Evolutionary conservation across 441 rosid species (phyloP).

Genomic region (Cnidoscolus chayamansa): DNA sequence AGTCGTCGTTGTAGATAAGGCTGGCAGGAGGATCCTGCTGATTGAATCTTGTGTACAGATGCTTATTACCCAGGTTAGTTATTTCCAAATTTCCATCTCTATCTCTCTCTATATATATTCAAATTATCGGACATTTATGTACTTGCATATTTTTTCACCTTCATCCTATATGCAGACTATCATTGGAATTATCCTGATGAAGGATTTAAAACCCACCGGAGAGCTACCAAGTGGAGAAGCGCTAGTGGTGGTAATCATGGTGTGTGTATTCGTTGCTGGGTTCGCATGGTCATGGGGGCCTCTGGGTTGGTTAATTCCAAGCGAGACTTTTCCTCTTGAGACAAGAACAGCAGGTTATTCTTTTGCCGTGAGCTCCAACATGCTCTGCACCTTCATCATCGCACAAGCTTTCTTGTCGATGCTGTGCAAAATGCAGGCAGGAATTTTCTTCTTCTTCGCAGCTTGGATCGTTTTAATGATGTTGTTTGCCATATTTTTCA

Average conservation of each 20-base stretch:
- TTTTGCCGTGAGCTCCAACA: constrained; percentile 56
- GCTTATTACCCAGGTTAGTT: constrained; percentile 41
- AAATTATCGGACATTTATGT: too few species aligned
- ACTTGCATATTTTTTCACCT: too few species aligned
- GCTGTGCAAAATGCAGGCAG: constrained; percentile 51
- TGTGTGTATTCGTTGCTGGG: constrained; percentile 48
- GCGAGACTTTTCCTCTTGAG: constrained; percentile 60
- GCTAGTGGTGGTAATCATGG: constrained; percentile 38
- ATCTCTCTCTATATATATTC: background rate
- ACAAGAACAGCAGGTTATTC: constrained; percentile 63
- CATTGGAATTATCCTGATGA: constrained; percentile 32
- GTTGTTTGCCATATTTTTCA: constrained; percentile 40
- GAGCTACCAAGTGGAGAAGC: constrained; percentile 33
- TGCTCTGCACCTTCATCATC: constrained; percentile 64
- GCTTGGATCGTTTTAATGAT: constrained; percentile 63
- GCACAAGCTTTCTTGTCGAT: constrained; percentile 72
- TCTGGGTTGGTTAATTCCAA: constrained; percentile 66
- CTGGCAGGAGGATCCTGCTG: constrained; percentile 51
- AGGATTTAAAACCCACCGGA: constrained; percentile 23
- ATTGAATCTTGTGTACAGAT: constrained; percentile 54
- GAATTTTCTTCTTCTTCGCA: constrained; percentile 59
- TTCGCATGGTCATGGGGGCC: constrained; percentile 55
- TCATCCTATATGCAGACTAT: constrained; percentile 13
- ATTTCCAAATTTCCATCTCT: background rate
- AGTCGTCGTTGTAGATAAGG: constrained; percentile 43